Percentiles rank a stretch among this genome's conserved stretches.
Evolutionary conservation across 441 rosid genomes (phyloP).

Genomic region (Geranium incanum): DNA sequence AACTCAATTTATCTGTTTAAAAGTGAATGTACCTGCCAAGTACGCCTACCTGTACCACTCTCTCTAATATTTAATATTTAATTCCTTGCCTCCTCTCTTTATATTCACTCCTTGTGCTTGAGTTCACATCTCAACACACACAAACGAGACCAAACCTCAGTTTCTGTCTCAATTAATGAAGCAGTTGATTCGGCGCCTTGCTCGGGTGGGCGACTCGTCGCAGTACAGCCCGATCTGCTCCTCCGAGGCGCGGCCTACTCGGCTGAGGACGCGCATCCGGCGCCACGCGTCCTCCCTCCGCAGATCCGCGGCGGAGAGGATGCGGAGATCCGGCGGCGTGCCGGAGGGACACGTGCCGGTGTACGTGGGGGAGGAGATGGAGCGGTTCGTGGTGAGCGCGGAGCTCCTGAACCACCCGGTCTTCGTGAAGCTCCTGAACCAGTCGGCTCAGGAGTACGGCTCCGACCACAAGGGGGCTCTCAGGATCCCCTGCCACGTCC

Average conservation of each 20-base stretch:
- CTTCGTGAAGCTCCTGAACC: conserved; percentile 56
- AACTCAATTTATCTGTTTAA: not conserved
- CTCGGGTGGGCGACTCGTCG: conserved; percentile 72
- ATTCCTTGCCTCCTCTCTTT: conserved; percentile 18
- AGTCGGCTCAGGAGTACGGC: conserved; percentile 89
- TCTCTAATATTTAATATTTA: conserved; percentile 19
- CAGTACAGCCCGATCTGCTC: conserved; percentile 56
- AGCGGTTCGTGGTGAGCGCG: conserved; percentile 69
- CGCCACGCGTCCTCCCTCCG: not conserved
- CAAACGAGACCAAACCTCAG: not conserved
- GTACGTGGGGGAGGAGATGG: conserved; percentile 88
- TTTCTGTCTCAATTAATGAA: not conserved
- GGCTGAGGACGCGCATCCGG: not conserved
- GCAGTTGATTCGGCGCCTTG: conserved; percentile 48
- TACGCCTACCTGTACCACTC: conserved; percentile 46
- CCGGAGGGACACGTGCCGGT: conserved; percentile 87
- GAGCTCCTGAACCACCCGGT: conserved; percentile 84
- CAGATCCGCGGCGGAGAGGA: not conserved
- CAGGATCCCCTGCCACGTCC: conserved; percentile 75
- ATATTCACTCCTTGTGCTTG: conserved; percentile 2
- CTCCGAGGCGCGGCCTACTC: conserved; percentile 15
- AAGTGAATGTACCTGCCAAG: conserved; percentile 41
- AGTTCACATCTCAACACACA: not conserved
- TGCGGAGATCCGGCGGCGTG: conserved; percentile 28
- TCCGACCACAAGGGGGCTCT: conserved; percentile 87